Evolutionary conservation across 148 eudicot genomes (phyloP).

Genomic region (Persicaria tinctoria): DNA sequence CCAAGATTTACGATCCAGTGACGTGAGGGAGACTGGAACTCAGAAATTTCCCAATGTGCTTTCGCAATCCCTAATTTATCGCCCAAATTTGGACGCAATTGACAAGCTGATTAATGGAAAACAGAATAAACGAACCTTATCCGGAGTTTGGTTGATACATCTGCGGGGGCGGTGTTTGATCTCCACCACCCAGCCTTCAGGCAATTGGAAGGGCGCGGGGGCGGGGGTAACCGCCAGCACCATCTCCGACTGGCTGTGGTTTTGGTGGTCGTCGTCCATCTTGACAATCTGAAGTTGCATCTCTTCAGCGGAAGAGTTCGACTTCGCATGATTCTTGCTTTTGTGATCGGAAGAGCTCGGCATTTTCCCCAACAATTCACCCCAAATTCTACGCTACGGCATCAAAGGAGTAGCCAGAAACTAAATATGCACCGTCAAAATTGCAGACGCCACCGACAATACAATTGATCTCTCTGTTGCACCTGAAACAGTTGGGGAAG

Average conservation of each 20-base stretch:
- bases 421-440: not conserved
- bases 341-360: not conserved
- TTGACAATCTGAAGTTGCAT: not conserved
- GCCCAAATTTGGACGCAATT: not conserved
- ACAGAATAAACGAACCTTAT: not conserved
- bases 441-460: too few relatives aligned
- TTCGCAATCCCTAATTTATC: not conserved
- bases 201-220: not conserved
- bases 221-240: slow-evolving; percentile 2
- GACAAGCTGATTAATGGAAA: not conserved
- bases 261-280: not conserved
- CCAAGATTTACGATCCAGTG: not conserved
- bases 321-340: slow-evolving; percentile 1
- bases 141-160: slow-evolving; percentile 3
- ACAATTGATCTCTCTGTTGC: too few relatives aligned
- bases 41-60: not conserved
- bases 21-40: not conserved
- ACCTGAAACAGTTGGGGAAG: too few relatives aligned
- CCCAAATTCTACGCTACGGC: not conserved
- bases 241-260: slow-evolving; percentile 7
- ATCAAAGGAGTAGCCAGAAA: not conserved
- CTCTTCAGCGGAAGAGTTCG: not conserved
- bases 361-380: slow-evolving; percentile 3
- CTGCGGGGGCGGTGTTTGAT: not conserved
- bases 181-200: slow-evolving; percentile 10